Conservation (phyloP, 345 rosid genomes). For the Physaria fendleri region DNA sequence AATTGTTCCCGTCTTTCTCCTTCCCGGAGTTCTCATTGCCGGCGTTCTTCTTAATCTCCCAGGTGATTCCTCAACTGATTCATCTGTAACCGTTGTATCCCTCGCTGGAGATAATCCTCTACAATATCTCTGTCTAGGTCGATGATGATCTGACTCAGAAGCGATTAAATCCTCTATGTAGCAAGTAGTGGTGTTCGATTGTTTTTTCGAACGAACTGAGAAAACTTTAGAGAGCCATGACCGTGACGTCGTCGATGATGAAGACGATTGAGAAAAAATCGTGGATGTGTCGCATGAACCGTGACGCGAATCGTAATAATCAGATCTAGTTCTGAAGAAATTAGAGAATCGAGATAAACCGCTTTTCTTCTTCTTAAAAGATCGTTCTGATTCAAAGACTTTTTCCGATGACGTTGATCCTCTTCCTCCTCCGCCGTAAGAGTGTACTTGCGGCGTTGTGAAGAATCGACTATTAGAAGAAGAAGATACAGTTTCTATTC, state of each 20-base stretch:
- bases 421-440: slow-evolving; percentile 1
- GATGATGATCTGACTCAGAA: slow-evolving; percentile 2
- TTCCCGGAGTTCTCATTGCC: slow-evolving; percentile 33
- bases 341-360: slow-evolving; percentile 42
- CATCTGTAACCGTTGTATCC: slow-evolving; percentile 27
- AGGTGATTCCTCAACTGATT: slow-evolving; percentile 42
- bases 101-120: slow-evolving; percentile 84
- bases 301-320: slow-evolving; percentile 37
- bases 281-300: slow-evolving; percentile 23
- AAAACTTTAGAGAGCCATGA: slow-evolving; percentile 55
- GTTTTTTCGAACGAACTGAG: slow-evolving; percentile 38
- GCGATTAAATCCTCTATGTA: slow-evolving; percentile 31
- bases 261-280: slow-evolving; percentile 22
- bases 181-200: slow-evolving; percentile 11
- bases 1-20: slow-evolving; percentile 25
- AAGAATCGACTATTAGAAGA: slow-evolving; percentile 38
- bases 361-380: slow-evolving; percentile 33
- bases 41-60: slow-evolving; percentile 36
- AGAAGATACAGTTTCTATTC: slow-evolving; percentile 3
- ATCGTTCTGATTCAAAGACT: slow-evolving; percentile 13
- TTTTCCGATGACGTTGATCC: slow-evolving; percentile 17
- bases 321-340: slow-evolving; percentile 72
- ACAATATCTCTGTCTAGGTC: slow-evolving; percentile 32
- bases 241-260: slow-evolving; percentile 29
- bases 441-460: slow-evolving; percentile 64